Evolutionary conservation across 1,139 yeast species (phyloP).

Genomic region (Scheffersomyces parashehatae): DNA sequence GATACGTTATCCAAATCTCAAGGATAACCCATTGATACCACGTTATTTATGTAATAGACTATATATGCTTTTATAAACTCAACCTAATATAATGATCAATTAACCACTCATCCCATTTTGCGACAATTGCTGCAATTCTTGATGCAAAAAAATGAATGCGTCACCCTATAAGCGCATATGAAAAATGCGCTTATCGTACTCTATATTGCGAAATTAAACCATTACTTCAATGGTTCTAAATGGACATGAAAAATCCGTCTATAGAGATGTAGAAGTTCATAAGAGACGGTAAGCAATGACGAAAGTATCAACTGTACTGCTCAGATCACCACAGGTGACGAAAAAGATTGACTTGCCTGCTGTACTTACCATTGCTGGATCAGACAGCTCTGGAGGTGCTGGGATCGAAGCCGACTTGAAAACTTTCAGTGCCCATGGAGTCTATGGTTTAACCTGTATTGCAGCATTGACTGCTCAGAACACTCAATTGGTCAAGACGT

Average conservation of each 20-base stretch:
- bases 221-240: not conserved
- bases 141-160: not conserved
- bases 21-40: too few relatives aligned
- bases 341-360: constrained; percentile 23
- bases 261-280: too few relatives aligned
- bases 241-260: not conserved
- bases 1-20: too few relatives aligned
- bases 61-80: too few relatives aligned
- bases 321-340: not conserved
- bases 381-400: constrained; percentile 93
- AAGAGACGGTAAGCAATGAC: not conserved
- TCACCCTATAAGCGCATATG: not conserved
- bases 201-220: not conserved
- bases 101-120: too few relatives aligned
- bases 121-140: too few relatives aligned
- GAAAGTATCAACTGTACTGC: not conserved
- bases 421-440: constrained; percentile 75
- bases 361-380: constrained; percentile 75
- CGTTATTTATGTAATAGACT: too few relatives aligned
- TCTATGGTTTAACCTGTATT: constrained; percentile 79
- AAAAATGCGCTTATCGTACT: not conserved
- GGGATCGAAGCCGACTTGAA: constrained; percentile 93
- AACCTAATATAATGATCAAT: too few relatives aligned
- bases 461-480: constrained; percentile 87
- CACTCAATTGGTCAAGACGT: constrained; percentile 56